Evolutionary conservation across 352 stramenopile genomes (phyloP).

Genomic region (Pythium angustatum): DNA sequence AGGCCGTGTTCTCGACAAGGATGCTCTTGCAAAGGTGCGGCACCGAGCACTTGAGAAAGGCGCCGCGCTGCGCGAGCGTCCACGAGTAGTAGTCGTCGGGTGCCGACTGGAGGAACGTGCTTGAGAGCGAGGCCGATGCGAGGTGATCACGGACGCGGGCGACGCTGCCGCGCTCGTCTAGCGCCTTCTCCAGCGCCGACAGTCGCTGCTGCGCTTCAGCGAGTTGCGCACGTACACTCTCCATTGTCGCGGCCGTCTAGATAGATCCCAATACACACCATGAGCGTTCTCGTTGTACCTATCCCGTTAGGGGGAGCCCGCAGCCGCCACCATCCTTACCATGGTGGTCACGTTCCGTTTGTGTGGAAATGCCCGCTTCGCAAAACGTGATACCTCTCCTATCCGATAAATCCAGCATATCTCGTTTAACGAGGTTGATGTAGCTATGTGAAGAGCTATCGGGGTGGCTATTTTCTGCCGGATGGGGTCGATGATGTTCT

Average conservation of each 20-base stretch:
- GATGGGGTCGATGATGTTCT: not conserved
- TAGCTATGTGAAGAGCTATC: constrained; percentile 1
- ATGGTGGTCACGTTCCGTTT: not conserved
- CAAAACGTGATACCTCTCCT: not conserved
- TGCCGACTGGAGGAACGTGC: constrained; percentile 65
- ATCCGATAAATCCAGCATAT: not conserved
- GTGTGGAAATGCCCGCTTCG: constrained; percentile 3
- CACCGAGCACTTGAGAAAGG: constrained; percentile 59
- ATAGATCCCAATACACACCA: not conserved
- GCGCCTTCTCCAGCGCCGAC: constrained; percentile 38
- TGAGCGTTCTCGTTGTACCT: too few species aligned
- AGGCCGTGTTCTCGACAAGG: constrained; percentile 87
- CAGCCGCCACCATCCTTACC: not conserved
- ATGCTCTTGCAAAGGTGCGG: constrained; percentile 90
- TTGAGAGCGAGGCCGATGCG: constrained; percentile 44
- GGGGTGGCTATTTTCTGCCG: not conserved
- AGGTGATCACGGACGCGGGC: constrained; percentile 51
- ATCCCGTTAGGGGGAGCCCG: too few species aligned
- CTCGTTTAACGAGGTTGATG: not conserved
- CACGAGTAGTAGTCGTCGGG: constrained; percentile 79
- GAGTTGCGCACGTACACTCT: constrained; percentile 33
- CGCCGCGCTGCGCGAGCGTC: constrained; percentile 58
- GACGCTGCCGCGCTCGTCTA: constrained; percentile 58
- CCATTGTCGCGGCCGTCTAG: constrained; percentile 31
- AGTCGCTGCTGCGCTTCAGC: constrained; percentile 40